phyloP scores from a whole-genome alignment of 2,329 filamentous ascomycete genomes.

The Claviceps purpurea region DNA sequence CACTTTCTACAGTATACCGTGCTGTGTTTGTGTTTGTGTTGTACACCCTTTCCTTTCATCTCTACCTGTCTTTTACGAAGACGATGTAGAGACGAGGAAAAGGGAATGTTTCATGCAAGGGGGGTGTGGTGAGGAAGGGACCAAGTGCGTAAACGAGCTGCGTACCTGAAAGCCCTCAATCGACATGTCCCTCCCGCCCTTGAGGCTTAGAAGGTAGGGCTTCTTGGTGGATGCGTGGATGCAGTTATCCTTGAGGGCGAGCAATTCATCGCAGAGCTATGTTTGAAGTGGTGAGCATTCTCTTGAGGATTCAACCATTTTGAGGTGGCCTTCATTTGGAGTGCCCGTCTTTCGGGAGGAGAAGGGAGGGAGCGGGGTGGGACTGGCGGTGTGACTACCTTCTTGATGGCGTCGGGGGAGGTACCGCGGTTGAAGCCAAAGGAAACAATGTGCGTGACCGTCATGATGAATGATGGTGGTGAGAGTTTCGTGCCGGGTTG shows the following conservation, averaged over 20 bases:
- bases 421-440: constrained; percentile 5
- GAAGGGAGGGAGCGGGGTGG: not conserved
- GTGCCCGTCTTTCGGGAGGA: too few relatives aligned
- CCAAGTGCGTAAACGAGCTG: too few relatives aligned
- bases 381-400: not conserved
- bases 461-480: not conserved
- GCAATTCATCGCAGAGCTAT: constrained; percentile 19
- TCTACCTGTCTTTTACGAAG: too few relatives aligned
- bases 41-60: not conserved
- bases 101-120: too few relatives aligned
- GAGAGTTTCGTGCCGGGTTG: too few relatives aligned
- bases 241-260: constrained; percentile 45
- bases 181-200: constrained; percentile 49
- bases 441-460: constrained; percentile 4
- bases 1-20: too few relatives aligned
- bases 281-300: not conserved
- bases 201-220: constrained; percentile 45
- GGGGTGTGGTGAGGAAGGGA: not conserved
- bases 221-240: constrained; percentile 44
- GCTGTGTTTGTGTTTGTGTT: too few relatives aligned
- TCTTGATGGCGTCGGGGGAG: not conserved
- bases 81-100: too few relatives aligned
- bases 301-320: too few relatives aligned
- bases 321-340: too few relatives aligned
- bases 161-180: constrained; percentile 45